These are phyloP conservation scores for Mortierella sp. DNA, from an alignment of 371 early-diverging fungal genomes.

Conservation along the genomic window DNA sequence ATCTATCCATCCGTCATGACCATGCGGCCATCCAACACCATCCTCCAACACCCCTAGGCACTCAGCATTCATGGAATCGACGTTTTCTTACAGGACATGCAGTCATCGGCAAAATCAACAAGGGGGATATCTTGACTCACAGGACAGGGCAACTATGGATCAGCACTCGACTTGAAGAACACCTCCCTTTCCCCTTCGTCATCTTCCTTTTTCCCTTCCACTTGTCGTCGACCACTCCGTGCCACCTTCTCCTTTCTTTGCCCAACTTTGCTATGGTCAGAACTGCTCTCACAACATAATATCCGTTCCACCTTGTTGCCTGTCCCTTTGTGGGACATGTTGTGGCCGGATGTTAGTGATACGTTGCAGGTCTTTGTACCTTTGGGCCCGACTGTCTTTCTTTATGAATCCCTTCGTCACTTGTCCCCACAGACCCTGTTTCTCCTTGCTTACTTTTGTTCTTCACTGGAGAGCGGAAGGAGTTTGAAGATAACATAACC, in stretches of 20 bases:
- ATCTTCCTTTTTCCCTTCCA: not conserved
- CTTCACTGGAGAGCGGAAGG: not conserved
- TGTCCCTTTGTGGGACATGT: not conserved
- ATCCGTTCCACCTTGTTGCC: not conserved
- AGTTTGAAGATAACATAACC: not conserved
- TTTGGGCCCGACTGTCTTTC: slow-evolving; percentile 50
- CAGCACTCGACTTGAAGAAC: not conserved
- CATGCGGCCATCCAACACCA: not conserved
- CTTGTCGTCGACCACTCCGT: slow-evolving; percentile 22
- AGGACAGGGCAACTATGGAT: not conserved
- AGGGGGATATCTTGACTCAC: not conserved
- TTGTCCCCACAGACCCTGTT: not conserved
- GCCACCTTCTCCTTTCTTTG: slow-evolving; percentile 24
- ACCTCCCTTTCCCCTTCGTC: not conserved
- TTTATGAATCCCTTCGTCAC: slow-evolving; percentile 52
- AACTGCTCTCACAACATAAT: slow-evolving; percentile 48
- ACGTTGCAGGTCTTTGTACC: slow-evolving; percentile 45
- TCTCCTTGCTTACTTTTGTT: not conserved
- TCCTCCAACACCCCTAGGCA: not conserved
- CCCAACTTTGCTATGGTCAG: slow-evolving; percentile 39
- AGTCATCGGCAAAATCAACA: not conserved
- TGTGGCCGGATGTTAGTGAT: slow-evolving; percentile 23
- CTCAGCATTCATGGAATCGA: slow-evolving; percentile 14
- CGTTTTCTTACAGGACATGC: not conserved
- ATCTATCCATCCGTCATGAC: slow-evolving; percentile 4